These are phyloP conservation scores for Rubroboletus satanas DNA, from an alignment of 768 basidiomycete genomes.

Conservation along the genomic window DNA sequence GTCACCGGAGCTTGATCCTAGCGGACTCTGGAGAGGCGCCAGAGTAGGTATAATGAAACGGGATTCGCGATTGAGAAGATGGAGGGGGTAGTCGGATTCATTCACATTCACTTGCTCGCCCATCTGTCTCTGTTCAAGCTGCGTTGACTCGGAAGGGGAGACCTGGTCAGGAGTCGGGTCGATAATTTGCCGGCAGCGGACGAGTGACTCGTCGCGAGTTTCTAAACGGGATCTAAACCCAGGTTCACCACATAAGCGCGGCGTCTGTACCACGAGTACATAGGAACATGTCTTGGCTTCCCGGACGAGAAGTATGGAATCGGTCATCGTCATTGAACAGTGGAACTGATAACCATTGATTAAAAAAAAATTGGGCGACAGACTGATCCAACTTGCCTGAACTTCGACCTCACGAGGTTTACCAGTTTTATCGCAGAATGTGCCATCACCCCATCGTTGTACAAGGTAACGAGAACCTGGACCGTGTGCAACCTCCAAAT, in stretches of 20 bases:
- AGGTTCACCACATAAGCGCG: slow-evolving; percentile 88
- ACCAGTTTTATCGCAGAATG: slow-evolving; percentile 89
- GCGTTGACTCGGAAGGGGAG: slow-evolving; percentile 26
- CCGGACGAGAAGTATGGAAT: slow-evolving; percentile 87
- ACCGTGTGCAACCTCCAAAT: slow-evolving; percentile 72
- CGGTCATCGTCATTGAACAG: slow-evolving; percentile 92
- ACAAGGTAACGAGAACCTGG: slow-evolving; percentile 88
- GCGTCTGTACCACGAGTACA: slow-evolving; percentile 90
- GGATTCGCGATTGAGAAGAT: slow-evolving; percentile 46
- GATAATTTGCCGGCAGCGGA: slow-evolving; percentile 79
- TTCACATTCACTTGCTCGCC: slow-evolving; percentile 37
- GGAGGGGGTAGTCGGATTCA: slow-evolving; percentile 54
- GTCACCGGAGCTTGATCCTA: slow-evolving; percentile 14
- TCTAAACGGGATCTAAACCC: slow-evolving; percentile 81
- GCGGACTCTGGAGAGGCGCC: slow-evolving; percentile 16
- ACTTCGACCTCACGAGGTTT: slow-evolving; percentile 88
- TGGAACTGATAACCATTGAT: slow-evolving; percentile 60
- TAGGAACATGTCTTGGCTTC: slow-evolving; percentile 94
- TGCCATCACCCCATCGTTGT: slow-evolving; percentile 89
- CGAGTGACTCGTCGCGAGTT: slow-evolving; percentile 58
- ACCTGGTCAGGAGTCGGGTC: slow-evolving; percentile 14
- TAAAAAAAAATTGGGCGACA: slow-evolving; percentile 1
- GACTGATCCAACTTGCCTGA: slow-evolving; percentile 55
- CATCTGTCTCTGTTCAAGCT: slow-evolving; percentile 29
- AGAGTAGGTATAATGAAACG: slow-evolving; percentile 40